These are phyloP conservation scores for Psidium friedrichsthalianum DNA, from an alignment of 345 rosid genomes.

Conservation along the genomic window DNA sequence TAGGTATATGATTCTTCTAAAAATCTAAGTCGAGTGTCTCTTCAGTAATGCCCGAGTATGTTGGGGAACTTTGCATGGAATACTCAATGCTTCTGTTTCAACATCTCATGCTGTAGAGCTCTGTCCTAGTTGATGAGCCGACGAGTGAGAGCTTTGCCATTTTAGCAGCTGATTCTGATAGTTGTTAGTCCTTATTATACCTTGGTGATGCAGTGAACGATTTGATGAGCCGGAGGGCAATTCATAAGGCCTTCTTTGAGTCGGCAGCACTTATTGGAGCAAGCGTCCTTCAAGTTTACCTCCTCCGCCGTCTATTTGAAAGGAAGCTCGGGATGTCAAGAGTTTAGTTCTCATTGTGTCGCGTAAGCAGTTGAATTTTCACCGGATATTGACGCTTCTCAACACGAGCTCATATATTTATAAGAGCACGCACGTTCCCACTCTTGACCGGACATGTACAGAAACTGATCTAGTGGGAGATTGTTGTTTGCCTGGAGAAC, in stretches of 20 bases:
- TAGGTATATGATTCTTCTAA: conserved; percentile 18
- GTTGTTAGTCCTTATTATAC: background rate
- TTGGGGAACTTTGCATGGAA: background rate
- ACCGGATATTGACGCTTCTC: background rate
- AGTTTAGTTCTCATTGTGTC: conserved; percentile 19
- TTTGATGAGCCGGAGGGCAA: conserved; percentile 43
- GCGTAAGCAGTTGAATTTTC: background rate
- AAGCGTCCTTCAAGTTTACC: conserved; percentile 56
- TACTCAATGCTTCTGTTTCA: background rate
- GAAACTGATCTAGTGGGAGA: background rate
- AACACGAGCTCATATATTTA: background rate
- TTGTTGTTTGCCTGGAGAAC: background rate
- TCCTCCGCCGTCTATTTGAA: conserved; percentile 54
- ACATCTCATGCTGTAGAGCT: background rate
- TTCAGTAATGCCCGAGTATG: background rate
- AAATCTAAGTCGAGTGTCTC: background rate
- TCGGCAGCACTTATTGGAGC: conserved; percentile 53
- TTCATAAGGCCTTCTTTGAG: conserved; percentile 57
- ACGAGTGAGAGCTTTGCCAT: background rate
- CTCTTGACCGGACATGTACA: background rate
- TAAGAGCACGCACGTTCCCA: background rate
- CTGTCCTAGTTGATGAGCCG: background rate
- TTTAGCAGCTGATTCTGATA: background rate
- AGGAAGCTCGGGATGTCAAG: conserved; percentile 53
- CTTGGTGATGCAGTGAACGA: conserved; percentile 49